Evolutionary conservation across 2,329 filamentous ascomycete genomes (phyloP).

Genomic region (Chaetomiaceae sp.): DNA sequence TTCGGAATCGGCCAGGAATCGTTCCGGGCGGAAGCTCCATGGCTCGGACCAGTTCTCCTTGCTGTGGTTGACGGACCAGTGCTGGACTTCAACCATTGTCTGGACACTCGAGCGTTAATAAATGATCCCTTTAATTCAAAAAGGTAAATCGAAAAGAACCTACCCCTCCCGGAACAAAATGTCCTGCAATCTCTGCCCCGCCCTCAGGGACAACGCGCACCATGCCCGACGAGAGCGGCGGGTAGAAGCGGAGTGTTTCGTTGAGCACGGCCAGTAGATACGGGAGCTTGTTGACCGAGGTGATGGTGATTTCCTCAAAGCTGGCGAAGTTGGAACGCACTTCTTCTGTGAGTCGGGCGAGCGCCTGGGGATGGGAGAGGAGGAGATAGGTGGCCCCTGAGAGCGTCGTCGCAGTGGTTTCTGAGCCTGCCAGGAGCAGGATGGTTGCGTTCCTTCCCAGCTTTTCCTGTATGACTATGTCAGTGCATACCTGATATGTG

Average conservation of each 20-base stretch:
- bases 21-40: conserved; percentile 33
- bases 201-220: conserved; percentile 20
- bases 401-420: conserved; percentile 25
- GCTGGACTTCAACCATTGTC: conserved; percentile 29
- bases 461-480: too few relatives aligned
- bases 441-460: too few relatives aligned
- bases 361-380: conserved; percentile 28
- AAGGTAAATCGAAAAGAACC: too few relatives aligned
- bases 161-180: conserved; percentile 23
- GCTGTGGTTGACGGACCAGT: conserved; percentile 31
- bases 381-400: conserved; percentile 28
- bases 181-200: conserved; percentile 16
- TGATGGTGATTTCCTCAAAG: conserved; percentile 36
- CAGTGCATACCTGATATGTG: too few relatives aligned
- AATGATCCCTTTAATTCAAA: too few relatives aligned
- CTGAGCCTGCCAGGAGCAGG: conserved; percentile 24
- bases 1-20: conserved; percentile 27
- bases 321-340: conserved; percentile 33
- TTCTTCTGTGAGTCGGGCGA: conserved; percentile 34
- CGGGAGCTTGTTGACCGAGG: conserved; percentile 26
- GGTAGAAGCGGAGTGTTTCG: conserved; percentile 38
- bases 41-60: conserved; percentile 34
- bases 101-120: background rate
- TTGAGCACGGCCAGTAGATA: conserved; percentile 38
- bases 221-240: conserved; percentile 23